Conservation (phyloP, 2,329 filamentous ascomycete genomes). For the Arachnomyces sp. region DNA sequence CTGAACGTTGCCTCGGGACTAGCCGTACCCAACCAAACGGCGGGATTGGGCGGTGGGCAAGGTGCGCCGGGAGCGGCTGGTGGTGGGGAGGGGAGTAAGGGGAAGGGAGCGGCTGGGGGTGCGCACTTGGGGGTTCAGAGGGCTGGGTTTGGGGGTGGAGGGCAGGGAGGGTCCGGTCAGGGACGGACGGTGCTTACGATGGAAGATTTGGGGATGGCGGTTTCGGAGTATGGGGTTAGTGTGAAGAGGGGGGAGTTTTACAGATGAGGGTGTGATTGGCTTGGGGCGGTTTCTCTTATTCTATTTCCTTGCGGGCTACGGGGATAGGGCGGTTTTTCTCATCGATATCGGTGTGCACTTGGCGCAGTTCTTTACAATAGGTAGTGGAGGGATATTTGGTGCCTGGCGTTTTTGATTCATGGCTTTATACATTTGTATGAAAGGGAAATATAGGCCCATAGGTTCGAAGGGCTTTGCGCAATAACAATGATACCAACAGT, state of each 20-base stretch:
- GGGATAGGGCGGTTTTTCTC: too few species aligned
- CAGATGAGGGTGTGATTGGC: slow-evolving; percentile 44
- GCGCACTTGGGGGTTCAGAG: slow-evolving; percentile 64
- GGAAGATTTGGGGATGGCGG: slow-evolving; percentile 97
- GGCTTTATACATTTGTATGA: too few species aligned
- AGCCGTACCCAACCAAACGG: slow-evolving; percentile 48
- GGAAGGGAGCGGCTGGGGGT: slow-evolving; percentile 36
- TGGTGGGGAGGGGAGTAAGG: slow-evolving; percentile 35
- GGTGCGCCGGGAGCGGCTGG: slow-evolving; percentile 31
- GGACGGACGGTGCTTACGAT: slow-evolving; percentile 93
- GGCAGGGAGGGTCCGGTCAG: slow-evolving; percentile 70
- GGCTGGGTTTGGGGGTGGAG: slow-evolving; percentile 76
- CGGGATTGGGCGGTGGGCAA: slow-evolving; percentile 42
- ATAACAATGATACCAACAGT: too few species aligned
- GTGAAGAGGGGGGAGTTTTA: slow-evolving; percentile 98
- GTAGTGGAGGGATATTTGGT: neutral
- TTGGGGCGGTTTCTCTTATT: neutral
- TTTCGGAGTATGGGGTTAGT: slow-evolving; percentile 95
- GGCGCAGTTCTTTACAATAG: neutral
- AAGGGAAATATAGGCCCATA: too few species aligned
- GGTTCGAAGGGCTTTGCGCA: too few species aligned
- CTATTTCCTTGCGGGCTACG: too few species aligned
- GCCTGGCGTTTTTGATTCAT: neutral
- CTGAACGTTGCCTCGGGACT: slow-evolving; percentile 59
- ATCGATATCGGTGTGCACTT: neutral